These are phyloP conservation scores for Citrullus colocynthis DNA, from an alignment of 306 rosid genomes.

Conservation along the genomic window DNA sequence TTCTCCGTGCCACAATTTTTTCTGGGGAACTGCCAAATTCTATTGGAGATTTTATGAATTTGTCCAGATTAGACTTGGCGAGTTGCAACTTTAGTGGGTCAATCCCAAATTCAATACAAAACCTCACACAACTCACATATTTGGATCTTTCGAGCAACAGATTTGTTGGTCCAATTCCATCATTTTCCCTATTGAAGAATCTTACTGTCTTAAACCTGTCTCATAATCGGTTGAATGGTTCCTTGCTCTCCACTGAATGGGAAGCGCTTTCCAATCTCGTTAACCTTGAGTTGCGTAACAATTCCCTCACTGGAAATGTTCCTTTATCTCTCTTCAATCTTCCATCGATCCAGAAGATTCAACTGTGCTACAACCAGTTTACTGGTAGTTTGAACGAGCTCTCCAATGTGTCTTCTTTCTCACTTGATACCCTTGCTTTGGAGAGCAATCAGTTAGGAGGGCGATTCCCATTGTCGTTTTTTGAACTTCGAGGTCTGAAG, in stretches of 20 bases:
- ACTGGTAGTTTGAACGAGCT: slow-evolving; percentile 3
- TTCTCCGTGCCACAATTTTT: neutral
- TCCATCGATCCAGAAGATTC: slow-evolving; percentile 4
- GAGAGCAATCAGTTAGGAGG: slow-evolving; percentile 38
- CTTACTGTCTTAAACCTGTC: slow-evolving; percentile 12
- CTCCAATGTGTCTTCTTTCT: neutral
- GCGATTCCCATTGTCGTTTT: slow-evolving; percentile 15
- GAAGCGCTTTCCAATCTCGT: slow-evolving; percentile 10
- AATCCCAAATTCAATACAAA: slow-evolving; percentile 11
- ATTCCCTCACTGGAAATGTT: slow-evolving; percentile 14
- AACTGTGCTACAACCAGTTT: slow-evolving; percentile 12
- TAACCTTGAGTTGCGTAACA: slow-evolving; percentile 12
- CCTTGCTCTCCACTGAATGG: slow-evolving; percentile 13
- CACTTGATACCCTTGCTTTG: slow-evolving; percentile 32
- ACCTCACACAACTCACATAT: slow-evolving; percentile 8
- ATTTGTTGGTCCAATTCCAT: slow-evolving; percentile 22
- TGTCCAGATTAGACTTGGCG: slow-evolving; percentile 9
- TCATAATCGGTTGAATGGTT: slow-evolving; percentile 12
- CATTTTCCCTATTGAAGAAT: slow-evolving; percentile 6
- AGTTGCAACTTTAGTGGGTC: slow-evolving; percentile 8
- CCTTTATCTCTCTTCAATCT: slow-evolving; percentile 15
- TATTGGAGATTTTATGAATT: slow-evolving; percentile 7
- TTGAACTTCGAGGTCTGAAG: neutral
- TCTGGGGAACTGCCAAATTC: slow-evolving; percentile 15
- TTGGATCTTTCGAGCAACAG: slow-evolving; percentile 4